Evolutionary conservation across 306 rosid genomes (phyloP).

Genomic region (Ormosia semicastrata): DNA sequence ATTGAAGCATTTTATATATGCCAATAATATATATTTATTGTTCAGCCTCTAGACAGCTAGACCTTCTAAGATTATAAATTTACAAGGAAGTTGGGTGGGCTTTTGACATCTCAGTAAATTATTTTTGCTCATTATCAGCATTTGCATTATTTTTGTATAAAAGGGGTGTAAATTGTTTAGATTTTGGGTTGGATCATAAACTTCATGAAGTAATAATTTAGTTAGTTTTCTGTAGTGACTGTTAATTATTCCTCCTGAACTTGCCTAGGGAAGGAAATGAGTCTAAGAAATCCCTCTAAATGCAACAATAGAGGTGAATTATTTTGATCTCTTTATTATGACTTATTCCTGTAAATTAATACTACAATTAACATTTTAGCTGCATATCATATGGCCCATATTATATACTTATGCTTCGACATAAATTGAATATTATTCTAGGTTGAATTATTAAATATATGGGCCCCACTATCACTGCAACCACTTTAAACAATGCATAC

Average conservation of each 20-base stretch:
- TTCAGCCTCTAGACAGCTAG: neutral
- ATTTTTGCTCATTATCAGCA: slow-evolving; percentile 9
- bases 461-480: neutral
- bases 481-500: no score
- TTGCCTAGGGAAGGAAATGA: slow-evolving; percentile 89
- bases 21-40: neutral
- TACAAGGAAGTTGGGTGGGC: neutral
- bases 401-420: neutral
- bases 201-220: slow-evolving; percentile 16
- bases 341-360: neutral
- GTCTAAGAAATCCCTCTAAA: slow-evolving; percentile 96
- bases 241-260: slow-evolving; percentile 84
- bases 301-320: slow-evolving; percentile 83
- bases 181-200: slow-evolving; percentile 8
- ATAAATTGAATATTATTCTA: neutral
- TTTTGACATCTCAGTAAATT: neutral
- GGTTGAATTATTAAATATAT: neutral
- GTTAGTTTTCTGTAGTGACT: slow-evolving; percentile 57
- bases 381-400: neutral
- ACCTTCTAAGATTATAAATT: slow-evolving; percentile 1
- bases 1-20: neutral
- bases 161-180: slow-evolving; percentile 6
- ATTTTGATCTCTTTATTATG: slow-evolving; percentile 16
- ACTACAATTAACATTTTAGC: neutral
- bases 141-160: neutral